Evolutionary conservation across 208 protist species (phyloP).

Genomic region (Crithidia mellificae): DNA sequence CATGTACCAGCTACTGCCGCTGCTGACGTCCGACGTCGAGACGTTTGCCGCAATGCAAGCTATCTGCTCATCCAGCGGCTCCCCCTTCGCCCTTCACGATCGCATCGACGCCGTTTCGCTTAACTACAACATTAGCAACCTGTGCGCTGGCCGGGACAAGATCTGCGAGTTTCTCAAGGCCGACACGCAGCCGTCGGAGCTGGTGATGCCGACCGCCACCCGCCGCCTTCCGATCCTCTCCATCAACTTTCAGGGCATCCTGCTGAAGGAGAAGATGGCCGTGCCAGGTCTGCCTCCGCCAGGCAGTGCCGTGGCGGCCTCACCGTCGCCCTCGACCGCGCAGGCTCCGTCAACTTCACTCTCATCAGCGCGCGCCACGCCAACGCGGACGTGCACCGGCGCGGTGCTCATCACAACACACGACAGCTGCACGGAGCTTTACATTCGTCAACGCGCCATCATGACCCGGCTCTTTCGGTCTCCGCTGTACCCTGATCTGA

Average conservation of each 20-base stretch:
- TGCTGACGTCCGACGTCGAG: conserved; percentile 66
- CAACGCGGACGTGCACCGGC: neutral
- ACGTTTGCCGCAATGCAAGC: conserved; percentile 72
- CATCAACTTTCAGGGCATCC: conserved; percentile 61
- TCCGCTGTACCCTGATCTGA: conserved; percentile 44
- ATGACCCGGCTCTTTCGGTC: conserved; percentile 69
- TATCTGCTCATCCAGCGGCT: conserved; percentile 56
- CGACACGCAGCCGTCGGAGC: conserved; percentile 46
- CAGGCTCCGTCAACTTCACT: too few relatives aligned
- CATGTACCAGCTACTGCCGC: conserved; percentile 78
- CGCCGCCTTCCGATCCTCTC: conserved; percentile 56
- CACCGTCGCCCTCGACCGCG: neutral
- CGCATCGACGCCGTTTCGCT: conserved; percentile 56
- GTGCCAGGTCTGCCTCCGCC: neutral
- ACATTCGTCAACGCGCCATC: conserved; percentile 48
- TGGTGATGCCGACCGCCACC: conserved; percentile 43
- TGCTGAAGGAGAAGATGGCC: conserved; percentile 30
- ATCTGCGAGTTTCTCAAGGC: conserved; percentile 69
- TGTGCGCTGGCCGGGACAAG: conserved; percentile 46
- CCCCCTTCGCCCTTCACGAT: conserved; percentile 67
- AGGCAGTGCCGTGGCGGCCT: neutral
- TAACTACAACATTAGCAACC: conserved; percentile 47
- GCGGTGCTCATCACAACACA: conserved; percentile 53
- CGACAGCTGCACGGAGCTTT: conserved; percentile 39
- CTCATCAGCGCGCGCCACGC: neutral